Evolutionary conservation across 1,139 yeast genomes (phyloP).

Genomic region (Torulaspora globosa): DNA sequence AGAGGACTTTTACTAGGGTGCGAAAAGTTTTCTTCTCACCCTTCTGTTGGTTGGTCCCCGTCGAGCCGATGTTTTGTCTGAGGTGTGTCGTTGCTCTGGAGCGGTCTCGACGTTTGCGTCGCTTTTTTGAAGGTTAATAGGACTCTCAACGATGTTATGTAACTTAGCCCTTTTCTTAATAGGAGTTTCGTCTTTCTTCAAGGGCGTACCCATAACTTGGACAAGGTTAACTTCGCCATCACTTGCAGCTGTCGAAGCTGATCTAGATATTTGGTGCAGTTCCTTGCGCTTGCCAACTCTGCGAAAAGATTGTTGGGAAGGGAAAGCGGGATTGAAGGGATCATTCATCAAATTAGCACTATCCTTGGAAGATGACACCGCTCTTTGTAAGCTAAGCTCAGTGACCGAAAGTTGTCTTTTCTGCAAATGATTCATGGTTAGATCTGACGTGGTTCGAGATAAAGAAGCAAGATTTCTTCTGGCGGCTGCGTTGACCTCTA

Average conservation of each 20-base stretch:
- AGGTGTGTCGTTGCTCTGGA: not conserved
- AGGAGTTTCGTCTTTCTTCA: slow-evolving; percentile 12
- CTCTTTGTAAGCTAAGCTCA: slow-evolving; percentile 17
- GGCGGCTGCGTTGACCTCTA: slow-evolving; percentile 22
- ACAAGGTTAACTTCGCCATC: slow-evolving; percentile 10
- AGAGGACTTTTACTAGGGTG: slow-evolving; percentile 20
- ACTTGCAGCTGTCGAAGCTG: not conserved
- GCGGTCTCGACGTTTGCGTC: not conserved
- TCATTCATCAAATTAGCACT: not conserved
- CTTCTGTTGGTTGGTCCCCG: slow-evolving; percentile 20
- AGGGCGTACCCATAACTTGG: slow-evolving; percentile 35
- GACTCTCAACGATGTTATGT: slow-evolving; percentile 30
- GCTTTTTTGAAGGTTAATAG: slow-evolving; percentile 10
- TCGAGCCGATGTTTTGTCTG: not conserved
- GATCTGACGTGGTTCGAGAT: slow-evolving; percentile 33
- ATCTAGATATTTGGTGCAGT: slow-evolving; percentile 2
- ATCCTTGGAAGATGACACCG: not conserved
- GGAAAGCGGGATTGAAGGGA: not conserved
- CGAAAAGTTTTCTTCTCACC: slow-evolving; percentile 38
- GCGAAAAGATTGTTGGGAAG: slow-evolving; percentile 24
- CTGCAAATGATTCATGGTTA: slow-evolving; percentile 29
- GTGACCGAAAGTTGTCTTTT: slow-evolving; percentile 34
- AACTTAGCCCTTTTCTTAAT: slow-evolving; percentile 12
- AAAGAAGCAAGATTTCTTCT: slow-evolving; percentile 21
- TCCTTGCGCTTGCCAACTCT: slow-evolving; percentile 32